Conservation (phyloP, 2,329 filamentous ascomycete species). For the Sporothrix brunneoviolacea region DNA sequence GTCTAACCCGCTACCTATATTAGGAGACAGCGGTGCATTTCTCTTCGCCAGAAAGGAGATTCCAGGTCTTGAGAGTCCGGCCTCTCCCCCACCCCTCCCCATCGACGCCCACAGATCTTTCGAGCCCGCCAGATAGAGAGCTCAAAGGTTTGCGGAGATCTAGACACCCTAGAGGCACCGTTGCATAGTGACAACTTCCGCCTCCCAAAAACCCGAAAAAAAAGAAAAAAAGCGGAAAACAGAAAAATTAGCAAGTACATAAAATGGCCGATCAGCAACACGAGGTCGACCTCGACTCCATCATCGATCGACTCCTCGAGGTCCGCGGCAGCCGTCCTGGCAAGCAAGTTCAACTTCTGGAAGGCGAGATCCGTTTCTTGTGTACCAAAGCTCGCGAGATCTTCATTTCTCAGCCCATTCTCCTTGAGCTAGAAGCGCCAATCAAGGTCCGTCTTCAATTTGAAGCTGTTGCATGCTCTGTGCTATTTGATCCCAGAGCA, state of each 20-base stretch:
- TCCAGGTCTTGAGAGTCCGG: neutral
- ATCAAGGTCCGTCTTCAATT: slow-evolving; percentile 89
- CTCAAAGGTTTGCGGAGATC: slow-evolving; percentile 21
- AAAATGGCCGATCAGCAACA: slow-evolving; percentile 61
- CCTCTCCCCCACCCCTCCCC: neutral
- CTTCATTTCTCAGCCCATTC: slow-evolving; percentile 97
- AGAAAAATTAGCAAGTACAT: neutral
- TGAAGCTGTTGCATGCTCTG: slow-evolving; percentile 1
- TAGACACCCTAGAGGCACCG: slow-evolving; percentile 9
- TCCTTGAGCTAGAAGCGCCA: slow-evolving; percentile 94
- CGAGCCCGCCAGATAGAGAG: slow-evolving; percentile 13
- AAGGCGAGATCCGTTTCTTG: slow-evolving; percentile 92
- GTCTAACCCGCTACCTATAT: neutral
- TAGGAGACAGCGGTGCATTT: slow-evolving; percentile 4
- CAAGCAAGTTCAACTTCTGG: slow-evolving; percentile 95
- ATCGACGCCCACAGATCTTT: slow-evolving; percentile 19
- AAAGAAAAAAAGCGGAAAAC: slow-evolving; percentile 4
- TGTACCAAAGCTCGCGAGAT: slow-evolving; percentile 99
- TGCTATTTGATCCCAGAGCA: neutral
- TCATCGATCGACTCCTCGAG: slow-evolving; percentile 97
- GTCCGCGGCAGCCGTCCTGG: slow-evolving; percentile 95
- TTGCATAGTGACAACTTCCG: slow-evolving; percentile 4
- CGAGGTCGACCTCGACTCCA: slow-evolving; percentile 97
- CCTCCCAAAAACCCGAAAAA: slow-evolving; percentile 4
- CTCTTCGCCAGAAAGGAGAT: neutral